phyloP scores from a whole-genome alignment of 1,284 basidiomycete genomes.

The Ceratobasidium sp. region DNA sequence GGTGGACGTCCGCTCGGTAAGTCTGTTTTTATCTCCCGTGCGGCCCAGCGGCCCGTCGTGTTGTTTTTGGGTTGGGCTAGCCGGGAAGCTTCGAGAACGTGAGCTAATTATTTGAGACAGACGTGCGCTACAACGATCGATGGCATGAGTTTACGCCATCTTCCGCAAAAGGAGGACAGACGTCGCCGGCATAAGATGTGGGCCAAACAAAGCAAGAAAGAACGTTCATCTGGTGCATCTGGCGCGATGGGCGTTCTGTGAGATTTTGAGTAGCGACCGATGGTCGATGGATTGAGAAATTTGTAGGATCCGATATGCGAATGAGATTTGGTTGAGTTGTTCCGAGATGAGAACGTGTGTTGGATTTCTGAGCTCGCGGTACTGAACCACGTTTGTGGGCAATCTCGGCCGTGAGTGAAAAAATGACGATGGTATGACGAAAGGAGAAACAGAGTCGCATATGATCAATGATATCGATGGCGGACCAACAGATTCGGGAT shows the following conservation, averaged over 20 bases:
- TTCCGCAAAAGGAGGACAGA: constrained; percentile 80
- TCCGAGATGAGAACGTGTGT: constrained; percentile 28
- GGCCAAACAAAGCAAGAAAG: background rate
- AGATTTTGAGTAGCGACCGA: background rate
- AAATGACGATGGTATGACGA: constrained; percentile 37
- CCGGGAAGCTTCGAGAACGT: constrained; percentile 5
- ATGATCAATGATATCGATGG: constrained; percentile 31
- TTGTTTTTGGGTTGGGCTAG: constrained; percentile 1
- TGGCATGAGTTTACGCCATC: constrained; percentile 90
- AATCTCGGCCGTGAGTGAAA: background rate
- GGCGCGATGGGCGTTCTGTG: constrained; percentile 14
- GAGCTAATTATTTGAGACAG: constrained; percentile 56
- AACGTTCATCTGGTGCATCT: constrained; percentile 17
- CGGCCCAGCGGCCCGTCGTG: constrained; percentile 1
- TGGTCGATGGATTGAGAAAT: constrained; percentile 32
- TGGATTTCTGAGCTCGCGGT: background rate
- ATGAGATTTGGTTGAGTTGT: constrained; percentile 6
- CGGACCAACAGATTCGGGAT: background rate
- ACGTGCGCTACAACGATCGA: constrained; percentile 90
- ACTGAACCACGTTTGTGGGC: background rate
- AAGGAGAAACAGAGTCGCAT: constrained; percentile 3
- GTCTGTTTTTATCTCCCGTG: constrained; percentile 49
- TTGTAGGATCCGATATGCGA: constrained; percentile 4
- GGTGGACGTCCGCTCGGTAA: constrained; percentile 86
- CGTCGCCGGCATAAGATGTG: constrained; percentile 2